Conservation (phyloP, 495 filamentous ascomycete species). For the Trichocladium uniseriatum region DNA sequence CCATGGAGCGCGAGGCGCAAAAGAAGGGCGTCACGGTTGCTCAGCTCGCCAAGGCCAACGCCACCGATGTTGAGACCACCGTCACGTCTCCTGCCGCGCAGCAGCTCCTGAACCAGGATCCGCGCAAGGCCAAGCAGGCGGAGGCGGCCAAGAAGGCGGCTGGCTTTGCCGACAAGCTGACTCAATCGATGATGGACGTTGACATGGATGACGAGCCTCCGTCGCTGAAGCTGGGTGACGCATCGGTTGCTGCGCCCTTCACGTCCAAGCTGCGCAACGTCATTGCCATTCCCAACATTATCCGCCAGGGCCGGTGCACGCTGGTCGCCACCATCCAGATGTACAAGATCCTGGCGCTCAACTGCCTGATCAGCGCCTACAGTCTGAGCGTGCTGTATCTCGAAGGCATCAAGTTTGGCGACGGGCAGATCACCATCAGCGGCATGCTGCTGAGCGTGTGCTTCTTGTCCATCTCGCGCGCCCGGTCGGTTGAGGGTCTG, state of each 20-base stretch:
- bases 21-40: conserved; percentile 54
- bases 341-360: conserved; percentile 99
- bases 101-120: conserved; percentile 51
- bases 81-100: conserved; percentile 63
- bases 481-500: conserved; percentile 86
- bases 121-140: conserved; percentile 49
- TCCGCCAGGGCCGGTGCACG: conserved; percentile 93
- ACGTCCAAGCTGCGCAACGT: conserved; percentile 97
- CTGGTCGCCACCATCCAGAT: conserved; percentile 98
- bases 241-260: conserved; percentile 93
- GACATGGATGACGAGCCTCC: conserved; percentile 86
- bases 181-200: conserved; percentile 77
- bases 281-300: conserved; percentile 94
- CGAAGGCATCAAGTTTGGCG: conserved; percentile 98
- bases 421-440: conserved; percentile 96
- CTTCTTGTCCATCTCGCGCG: conserved; percentile 93
- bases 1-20: conserved; percentile 70
- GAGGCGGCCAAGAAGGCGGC: conserved; percentile 61
- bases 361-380: conserved; percentile 97
- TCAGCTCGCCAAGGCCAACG: conserved; percentile 34
- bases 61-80: conserved; percentile 48
- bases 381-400: conserved; percentile 93
- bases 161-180: conserved; percentile 78
- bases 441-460: conserved; percentile 99
- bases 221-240: conserved; percentile 94